Percentiles rank a stretch among this genome's conserved stretches.
These are phyloP conservation scores for Candida parachauliodes DNA, from an alignment of 805 yeast species.

Conservation along the genomic window DNA sequence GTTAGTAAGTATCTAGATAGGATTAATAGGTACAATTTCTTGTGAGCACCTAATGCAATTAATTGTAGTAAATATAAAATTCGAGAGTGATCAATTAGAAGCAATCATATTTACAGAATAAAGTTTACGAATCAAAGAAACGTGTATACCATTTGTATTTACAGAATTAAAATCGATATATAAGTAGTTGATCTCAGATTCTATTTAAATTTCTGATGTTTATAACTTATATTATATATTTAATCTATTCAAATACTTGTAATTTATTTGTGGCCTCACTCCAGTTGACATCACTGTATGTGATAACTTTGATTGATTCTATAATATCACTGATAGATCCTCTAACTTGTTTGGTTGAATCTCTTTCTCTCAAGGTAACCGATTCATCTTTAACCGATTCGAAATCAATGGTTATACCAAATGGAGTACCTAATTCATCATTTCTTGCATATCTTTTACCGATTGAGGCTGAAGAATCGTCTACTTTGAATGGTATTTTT, in stretches of 20 bases:
- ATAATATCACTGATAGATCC: slow-evolving; percentile 73
- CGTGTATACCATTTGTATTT: no score
- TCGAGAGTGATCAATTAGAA: no score
- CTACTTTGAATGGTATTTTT: slow-evolving; percentile 92
- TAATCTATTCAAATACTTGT: slow-evolving; percentile 63
- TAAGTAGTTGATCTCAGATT: no score
- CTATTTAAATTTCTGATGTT: no score
- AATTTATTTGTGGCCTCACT: slow-evolving; percentile 75
- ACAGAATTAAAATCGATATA: no score
- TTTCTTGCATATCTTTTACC: slow-evolving; percentile 98
- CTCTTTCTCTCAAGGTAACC: slow-evolving; percentile 95
- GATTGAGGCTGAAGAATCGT: slow-evolving; percentile 94
- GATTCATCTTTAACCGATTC: slow-evolving; percentile 85
- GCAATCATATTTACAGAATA: no score
- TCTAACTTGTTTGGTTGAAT: slow-evolving; percentile 93
- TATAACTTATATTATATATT: background rate
- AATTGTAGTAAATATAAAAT: no score
- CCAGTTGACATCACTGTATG: slow-evolving; percentile 78
- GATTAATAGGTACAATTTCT: no score
- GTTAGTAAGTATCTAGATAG: slow-evolving; percentile 12
- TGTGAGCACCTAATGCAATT: no score
- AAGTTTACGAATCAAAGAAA: no score
- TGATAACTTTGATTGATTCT: slow-evolving; percentile 69
- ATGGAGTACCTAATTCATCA: slow-evolving; percentile 98
- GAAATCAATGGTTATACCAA: slow-evolving; percentile 95